Percentiles rank a stretch among this genome's conserved stretches.
These are phyloP conservation scores for Lolium multiflorum DNA, from an alignment of 176 grass and related monocot genomes.

Conservation along the genomic window DNA sequence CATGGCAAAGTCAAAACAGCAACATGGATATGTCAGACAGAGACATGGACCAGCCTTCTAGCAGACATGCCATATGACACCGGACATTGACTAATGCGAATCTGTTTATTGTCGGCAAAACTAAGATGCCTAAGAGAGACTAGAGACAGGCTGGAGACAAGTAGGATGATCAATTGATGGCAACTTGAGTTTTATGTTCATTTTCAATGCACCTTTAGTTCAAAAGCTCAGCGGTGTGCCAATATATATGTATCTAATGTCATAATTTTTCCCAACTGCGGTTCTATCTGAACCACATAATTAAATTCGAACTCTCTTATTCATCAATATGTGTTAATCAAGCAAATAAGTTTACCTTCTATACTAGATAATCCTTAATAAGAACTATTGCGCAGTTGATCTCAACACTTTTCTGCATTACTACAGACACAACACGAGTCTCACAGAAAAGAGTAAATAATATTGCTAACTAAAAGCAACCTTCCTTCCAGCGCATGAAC, in stretches of 20 bases:
- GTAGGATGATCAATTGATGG: constrained; percentile 42
- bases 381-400: background rate
- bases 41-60: constrained; percentile 49
- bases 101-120: constrained; percentile 34
- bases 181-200: constrained; percentile 28
- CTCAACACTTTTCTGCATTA: constrained; percentile 1
- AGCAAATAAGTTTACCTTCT: background rate
- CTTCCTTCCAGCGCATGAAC: background rate
- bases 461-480: background rate
- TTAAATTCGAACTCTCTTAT: background rate
- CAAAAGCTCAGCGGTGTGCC: constrained; percentile 12
- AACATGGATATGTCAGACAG: constrained; percentile 38
- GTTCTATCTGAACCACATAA: background rate
- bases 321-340: constrained; percentile 16
- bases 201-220: constrained; percentile 15
- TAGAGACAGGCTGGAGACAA: constrained; percentile 51
- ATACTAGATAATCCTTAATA: background rate
- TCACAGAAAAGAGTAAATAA: background rate
- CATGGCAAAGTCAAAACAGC: constrained; percentile 28
- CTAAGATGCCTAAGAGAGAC: constrained; percentile 39
- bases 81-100: constrained; percentile 41
- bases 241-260: background rate
- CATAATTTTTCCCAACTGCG: background rate
- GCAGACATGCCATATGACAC: constrained; percentile 59
- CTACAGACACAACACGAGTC: background rate